Conservation (phyloP, 2,329 filamentous ascomycete genomes). For the Rhinocladiella mackenziei region DNA sequence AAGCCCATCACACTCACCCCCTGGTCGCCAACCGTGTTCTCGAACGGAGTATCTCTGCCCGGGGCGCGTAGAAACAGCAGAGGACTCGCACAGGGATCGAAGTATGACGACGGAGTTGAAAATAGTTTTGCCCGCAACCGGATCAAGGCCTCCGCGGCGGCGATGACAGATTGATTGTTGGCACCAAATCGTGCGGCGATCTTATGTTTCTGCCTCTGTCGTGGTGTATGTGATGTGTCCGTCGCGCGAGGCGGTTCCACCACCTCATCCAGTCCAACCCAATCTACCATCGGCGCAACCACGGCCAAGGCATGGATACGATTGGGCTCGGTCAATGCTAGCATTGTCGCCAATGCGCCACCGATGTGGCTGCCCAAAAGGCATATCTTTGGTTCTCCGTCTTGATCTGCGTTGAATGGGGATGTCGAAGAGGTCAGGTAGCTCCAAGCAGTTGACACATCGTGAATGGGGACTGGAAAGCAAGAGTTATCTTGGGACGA, state of each 20-base stretch:
- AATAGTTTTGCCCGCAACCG: constrained; percentile 40
- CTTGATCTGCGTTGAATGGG: constrained; percentile 11
- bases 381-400: constrained; percentile 20
- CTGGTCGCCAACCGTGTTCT: constrained; percentile 9
- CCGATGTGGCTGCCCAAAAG: constrained; percentile 38
- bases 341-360: constrained; percentile 42
- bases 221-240: no score
- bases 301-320: constrained; percentile 35
- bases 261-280: constrained; percentile 37
- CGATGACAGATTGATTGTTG: constrained; percentile 5
- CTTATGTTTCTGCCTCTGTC: constrained; percentile 22
- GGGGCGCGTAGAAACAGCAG: constrained; percentile 42
- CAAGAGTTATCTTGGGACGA: not conserved
- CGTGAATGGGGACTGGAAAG: constrained; percentile 31
- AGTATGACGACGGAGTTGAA: constrained; percentile 35
- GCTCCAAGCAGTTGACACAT: constrained; percentile 29
- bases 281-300: constrained; percentile 34
- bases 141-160: constrained; percentile 22
- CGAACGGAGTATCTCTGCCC: constrained; percentile 36
- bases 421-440: constrained; percentile 23
- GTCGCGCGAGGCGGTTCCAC: constrained; percentile 5
- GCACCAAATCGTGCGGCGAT: constrained; percentile 23
- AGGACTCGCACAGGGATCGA: constrained; percentile 44
- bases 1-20: constrained; percentile 15
- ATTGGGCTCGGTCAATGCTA: constrained; percentile 40